Conservation (phyloP, 2,329 filamentous ascomycete species). For the Sclerotinia sclerotiorum region DNA sequence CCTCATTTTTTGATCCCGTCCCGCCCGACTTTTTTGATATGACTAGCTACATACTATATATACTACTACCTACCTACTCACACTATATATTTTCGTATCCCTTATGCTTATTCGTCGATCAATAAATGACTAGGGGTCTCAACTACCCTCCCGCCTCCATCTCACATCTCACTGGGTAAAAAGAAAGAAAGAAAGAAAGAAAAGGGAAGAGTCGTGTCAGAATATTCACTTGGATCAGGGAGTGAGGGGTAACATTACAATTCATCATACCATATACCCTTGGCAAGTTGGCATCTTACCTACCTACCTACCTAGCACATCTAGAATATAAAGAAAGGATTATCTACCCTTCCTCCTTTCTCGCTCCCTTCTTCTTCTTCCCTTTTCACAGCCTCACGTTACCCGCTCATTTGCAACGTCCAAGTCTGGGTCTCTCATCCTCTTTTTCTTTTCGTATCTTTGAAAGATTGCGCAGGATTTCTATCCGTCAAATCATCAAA, state of each 20-base stretch:
- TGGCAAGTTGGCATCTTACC: background rate
- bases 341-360: background rate
- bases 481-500: background rate
- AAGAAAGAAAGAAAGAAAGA: no score
- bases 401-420: constrained; percentile 17
- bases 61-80: background rate
- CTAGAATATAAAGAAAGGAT: constrained; percentile 11
- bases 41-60: no score
- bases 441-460: constrained; percentile 25
- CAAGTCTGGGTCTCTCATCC: constrained; percentile 2
- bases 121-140: background rate
- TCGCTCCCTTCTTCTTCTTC: constrained; percentile 17
- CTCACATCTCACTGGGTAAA: background rate
- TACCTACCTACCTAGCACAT: background rate
- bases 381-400: constrained; percentile 18
- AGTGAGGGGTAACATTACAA: background rate
- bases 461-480: constrained; percentile 27
- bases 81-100: background rate
- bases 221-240: background rate
- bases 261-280: background rate
- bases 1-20: background rate
- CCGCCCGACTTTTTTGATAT: background rate
- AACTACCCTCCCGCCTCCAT: background rate
- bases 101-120: background rate
- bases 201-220: background rate